phyloP scores from a whole-genome alignment of 148 eudicot species.

The Cornus controversa region DNA sequence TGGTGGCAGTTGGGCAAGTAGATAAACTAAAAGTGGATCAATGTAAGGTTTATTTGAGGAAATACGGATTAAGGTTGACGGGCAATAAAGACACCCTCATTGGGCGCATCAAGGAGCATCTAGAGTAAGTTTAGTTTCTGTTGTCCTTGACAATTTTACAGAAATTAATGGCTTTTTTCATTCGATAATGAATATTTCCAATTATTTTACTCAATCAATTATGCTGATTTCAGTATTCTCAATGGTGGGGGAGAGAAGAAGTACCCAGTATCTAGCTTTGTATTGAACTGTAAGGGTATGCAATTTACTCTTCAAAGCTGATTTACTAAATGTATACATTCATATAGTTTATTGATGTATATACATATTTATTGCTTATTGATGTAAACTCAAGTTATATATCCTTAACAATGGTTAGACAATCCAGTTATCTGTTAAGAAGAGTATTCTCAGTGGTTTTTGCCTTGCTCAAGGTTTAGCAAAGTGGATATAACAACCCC shows the following conservation, averaged over 20 bases:
- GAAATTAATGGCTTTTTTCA: neutral
- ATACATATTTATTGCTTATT: neutral
- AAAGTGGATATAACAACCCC: neutral
- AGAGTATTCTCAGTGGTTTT: too few species aligned
- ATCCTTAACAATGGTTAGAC: too few species aligned
- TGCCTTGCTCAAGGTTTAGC: neutral
- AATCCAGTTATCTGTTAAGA: too few species aligned
- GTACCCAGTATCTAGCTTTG: constrained; percentile 73
- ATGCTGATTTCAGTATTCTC: constrained; percentile 42
- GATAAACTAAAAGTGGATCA: constrained; percentile 79
- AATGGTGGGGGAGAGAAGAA: constrained; percentile 64
- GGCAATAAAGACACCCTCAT: constrained; percentile 66
- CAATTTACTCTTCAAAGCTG: neutral
- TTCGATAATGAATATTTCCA: neutral
- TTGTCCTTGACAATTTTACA: neutral
- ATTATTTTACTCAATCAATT: neutral
- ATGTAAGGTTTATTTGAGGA: constrained; percentile 79
- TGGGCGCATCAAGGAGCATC: constrained; percentile 69
- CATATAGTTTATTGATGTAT: neutral
- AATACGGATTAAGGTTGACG: constrained; percentile 65
- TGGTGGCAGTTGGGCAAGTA: constrained; percentile 52
- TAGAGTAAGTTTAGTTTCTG: constrained; percentile 33
- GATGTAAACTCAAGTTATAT: too few species aligned
- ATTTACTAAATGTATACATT: neutral
- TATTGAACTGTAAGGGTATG: constrained; percentile 76